Evolutionary conservation across 129 eudicot genomes (phyloP).

Genomic region (Scalesia atractyloides): DNA sequence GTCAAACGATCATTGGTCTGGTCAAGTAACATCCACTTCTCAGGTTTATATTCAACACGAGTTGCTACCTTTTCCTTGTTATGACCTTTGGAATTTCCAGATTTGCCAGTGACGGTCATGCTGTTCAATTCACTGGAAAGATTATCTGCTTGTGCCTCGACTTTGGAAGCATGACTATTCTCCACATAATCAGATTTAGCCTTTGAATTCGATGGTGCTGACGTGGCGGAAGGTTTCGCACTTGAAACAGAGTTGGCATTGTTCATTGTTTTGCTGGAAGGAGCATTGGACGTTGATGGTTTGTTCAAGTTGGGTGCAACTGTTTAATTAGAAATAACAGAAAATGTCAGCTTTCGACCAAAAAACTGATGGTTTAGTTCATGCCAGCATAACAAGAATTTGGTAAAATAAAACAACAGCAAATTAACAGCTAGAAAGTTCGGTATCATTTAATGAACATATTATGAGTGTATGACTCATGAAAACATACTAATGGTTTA

Average conservation of each 20-base stretch:
- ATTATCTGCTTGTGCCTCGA: slow-evolving; percentile 33
- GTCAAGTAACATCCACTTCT: slow-evolving; percentile 77
- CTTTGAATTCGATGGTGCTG: slow-evolving; percentile 44
- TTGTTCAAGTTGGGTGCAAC: slow-evolving; percentile 39
- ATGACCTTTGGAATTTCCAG: slow-evolving; percentile 45
- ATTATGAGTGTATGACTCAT: slow-evolving; percentile 1
- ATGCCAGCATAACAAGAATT: slow-evolving; percentile 2
- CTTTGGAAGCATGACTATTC: slow-evolving; percentile 22
- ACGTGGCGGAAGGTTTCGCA: slow-evolving; percentile 36
- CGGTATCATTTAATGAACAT: not conserved
- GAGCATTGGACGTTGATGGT: slow-evolving; percentile 35
- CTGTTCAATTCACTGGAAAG: slow-evolving; percentile 37
- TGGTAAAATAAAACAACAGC: slow-evolving; percentile 1
- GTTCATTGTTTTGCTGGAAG: slow-evolving; percentile 35
- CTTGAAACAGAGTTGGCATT: slow-evolving; percentile 36
- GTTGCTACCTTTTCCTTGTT: slow-evolving; percentile 33
- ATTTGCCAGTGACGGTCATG: slow-evolving; percentile 45
- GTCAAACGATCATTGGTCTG: slow-evolving; percentile 44
- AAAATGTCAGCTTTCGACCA: slow-evolving; percentile 22
- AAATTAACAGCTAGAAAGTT: not conserved
- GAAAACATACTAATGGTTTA: not conserved
- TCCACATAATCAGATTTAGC: slow-evolving; percentile 23
- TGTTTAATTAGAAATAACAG: not conserved
- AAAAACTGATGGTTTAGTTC: not conserved
- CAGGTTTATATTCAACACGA: slow-evolving; percentile 63